Conservation (phyloP, 768 basidiomycete species). For the Hericium erinaceus region DNA sequence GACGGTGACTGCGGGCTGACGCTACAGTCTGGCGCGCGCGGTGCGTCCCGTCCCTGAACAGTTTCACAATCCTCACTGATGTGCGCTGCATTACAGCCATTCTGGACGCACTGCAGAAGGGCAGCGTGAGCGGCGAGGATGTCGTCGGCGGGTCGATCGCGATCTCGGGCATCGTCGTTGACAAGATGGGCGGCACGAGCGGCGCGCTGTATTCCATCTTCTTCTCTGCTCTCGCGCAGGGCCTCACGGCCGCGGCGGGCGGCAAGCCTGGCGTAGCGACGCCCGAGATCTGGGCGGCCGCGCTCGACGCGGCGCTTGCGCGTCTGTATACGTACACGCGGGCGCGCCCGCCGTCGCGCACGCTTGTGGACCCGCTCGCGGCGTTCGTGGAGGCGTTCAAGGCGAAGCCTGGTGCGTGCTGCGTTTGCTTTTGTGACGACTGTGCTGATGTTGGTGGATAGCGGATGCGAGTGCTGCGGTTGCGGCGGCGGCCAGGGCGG, state of each 20-base stretch:
- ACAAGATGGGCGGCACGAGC: slow-evolving; percentile 85
- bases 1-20: slow-evolving; percentile 78
- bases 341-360: slow-evolving; percentile 83
- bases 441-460: not conserved
- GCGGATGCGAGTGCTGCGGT: slow-evolving; percentile 34
- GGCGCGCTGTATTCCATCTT: slow-evolving; percentile 91
- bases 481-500: slow-evolving; percentile 50
- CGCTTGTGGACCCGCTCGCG: slow-evolving; percentile 84
- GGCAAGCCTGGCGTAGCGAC: slow-evolving; percentile 30
- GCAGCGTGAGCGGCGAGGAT: slow-evolving; percentile 51
- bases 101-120: slow-evolving; percentile 44
- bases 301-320: slow-evolving; percentile 46
- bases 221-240: slow-evolving; percentile 80
- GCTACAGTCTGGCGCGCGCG: slow-evolving; percentile 66
- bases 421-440: not conserved
- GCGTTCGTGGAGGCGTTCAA: slow-evolving; percentile 56
- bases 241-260: slow-evolving; percentile 36
- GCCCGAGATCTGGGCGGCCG: slow-evolving; percentile 47
- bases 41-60: slow-evolving; percentile 24
- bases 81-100: slow-evolving; percentile 37
- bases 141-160: slow-evolving; percentile 55
- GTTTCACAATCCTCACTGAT: not conserved
- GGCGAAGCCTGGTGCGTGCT: slow-evolving; percentile 11
- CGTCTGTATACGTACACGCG: slow-evolving; percentile 78
- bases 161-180: slow-evolving; percentile 69